Evolutionary conservation across 2,329 filamentous ascomycete species (phyloP).

Genomic region (Hypoxylon sp.): DNA sequence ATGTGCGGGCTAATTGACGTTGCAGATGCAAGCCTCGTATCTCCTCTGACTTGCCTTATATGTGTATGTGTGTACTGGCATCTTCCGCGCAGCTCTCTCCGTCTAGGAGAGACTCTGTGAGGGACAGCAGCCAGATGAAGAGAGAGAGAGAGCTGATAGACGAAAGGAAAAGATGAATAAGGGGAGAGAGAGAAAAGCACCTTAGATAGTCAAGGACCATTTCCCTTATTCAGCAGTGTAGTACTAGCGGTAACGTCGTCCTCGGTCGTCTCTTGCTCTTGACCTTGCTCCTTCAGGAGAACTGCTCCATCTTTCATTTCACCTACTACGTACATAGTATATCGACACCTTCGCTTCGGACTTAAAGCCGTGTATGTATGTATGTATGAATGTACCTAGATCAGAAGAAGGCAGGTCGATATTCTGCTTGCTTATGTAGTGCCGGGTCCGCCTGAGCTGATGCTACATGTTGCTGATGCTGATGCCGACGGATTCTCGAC

Average conservation of each 20-base stretch:
- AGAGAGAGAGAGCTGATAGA: background rate
- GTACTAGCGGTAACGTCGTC: conserved; percentile 6
- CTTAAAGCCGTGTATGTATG: too few relatives aligned
- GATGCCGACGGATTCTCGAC: background rate
- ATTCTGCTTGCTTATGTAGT: background rate
- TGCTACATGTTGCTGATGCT: background rate
- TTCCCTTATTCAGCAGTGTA: conserved; percentile 30
- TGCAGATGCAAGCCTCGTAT: conserved; percentile 30
- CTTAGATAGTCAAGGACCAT: conserved; percentile 27
- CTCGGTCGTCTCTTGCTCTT: conserved; percentile 12
- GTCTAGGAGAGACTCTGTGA: conserved; percentile 12
- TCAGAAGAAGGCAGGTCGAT: conserved; percentile 1
- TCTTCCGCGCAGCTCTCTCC: conserved; percentile 15
- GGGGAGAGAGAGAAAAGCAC: background rate
- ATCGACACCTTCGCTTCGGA: background rate
- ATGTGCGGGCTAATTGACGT: conserved; percentile 30
- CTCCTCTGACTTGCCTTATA: conserved; percentile 21
- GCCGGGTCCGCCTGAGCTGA: background rate
- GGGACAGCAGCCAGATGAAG: too few relatives aligned
- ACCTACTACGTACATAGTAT: too few relatives aligned
- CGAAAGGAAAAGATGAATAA: background rate
- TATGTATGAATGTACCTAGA: background rate
- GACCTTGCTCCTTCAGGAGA: conserved; percentile 27
- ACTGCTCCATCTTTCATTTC: conserved; percentile 21
- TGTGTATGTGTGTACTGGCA: too few relatives aligned